A percentile compares a stretch with the other conserved stretches of the same genome.
phyloP scores from a whole-genome alignment of 2,329 filamentous ascomycete genomes.

The Colletotrichum truncatum region DNA sequence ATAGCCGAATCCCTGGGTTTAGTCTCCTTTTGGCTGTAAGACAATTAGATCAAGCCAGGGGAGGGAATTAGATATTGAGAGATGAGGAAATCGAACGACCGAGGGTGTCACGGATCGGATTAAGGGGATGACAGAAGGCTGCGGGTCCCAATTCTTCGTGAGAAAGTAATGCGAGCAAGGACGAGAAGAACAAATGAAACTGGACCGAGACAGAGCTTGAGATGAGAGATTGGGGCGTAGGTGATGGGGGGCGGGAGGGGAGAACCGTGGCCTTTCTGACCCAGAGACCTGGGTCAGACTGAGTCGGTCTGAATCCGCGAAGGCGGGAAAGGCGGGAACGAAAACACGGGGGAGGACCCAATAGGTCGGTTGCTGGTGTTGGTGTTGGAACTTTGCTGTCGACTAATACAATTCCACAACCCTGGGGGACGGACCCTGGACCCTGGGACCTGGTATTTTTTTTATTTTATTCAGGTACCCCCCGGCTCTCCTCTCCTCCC shows the following conservation, averaged over 20 bases:
- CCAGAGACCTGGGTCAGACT: constrained; percentile 17
- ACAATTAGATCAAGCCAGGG: background rate
- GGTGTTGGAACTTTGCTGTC: constrained; percentile 5
- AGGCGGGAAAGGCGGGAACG: constrained; percentile 28
- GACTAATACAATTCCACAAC: constrained; percentile 12
- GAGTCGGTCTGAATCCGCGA: constrained; percentile 28
- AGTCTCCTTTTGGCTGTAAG: background rate
- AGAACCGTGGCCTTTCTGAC: too few relatives aligned
- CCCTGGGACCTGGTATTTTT: constrained; percentile 18
- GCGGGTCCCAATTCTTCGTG: background rate
- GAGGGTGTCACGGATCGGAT: background rate
- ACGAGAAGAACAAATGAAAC: background rate
- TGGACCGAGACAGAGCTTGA: constrained; percentile 10
- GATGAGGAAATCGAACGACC: background rate
- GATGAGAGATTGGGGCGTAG: background rate
- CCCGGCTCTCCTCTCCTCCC: too few relatives aligned
- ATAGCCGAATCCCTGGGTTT: background rate
- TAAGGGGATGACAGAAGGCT: background rate
- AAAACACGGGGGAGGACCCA: constrained; percentile 27
- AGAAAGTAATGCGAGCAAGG: background rate
- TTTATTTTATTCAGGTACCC: background rate
- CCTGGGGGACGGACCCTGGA: constrained; percentile 16
- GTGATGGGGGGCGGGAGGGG: too few relatives aligned
- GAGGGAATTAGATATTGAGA: constrained; percentile 1
- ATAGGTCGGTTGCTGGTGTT: constrained; percentile 22